Conservation (phyloP, 768 basidiomycete genomes). For the Basidioascus undulatus region DNA sequence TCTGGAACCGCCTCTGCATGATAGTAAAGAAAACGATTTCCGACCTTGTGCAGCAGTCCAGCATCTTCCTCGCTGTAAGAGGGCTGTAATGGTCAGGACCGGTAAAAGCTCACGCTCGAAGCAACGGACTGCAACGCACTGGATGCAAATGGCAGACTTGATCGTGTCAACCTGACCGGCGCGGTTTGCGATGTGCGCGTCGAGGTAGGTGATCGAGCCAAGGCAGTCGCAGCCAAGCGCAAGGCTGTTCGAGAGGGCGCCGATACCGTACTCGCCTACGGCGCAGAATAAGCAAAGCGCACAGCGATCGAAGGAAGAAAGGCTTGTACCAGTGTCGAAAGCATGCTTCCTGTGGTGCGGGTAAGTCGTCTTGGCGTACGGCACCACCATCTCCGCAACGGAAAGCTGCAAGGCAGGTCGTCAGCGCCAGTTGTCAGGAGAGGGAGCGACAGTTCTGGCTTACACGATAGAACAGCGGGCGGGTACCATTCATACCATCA, state of each 20-base stretch:
- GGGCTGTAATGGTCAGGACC: too few relatives aligned
- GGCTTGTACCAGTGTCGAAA: slow-evolving; percentile 57
- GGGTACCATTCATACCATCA: too few relatives aligned
- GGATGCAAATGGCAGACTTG: slow-evolving; percentile 77
- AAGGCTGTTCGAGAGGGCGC: slow-evolving; percentile 73
- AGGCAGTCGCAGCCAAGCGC: slow-evolving; percentile 65
- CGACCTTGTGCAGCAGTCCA: slow-evolving; percentile 21
- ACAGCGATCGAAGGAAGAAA: too few relatives aligned
- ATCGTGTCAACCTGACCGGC: slow-evolving; percentile 48
- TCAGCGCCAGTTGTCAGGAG: too few relatives aligned
- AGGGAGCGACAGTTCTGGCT: too few relatives aligned
- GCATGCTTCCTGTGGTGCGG: slow-evolving; percentile 77
- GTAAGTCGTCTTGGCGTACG: slow-evolving; percentile 56
- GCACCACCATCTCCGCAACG: slow-evolving; percentile 78
- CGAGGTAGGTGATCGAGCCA: too few relatives aligned
- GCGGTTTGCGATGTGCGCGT: slow-evolving; percentile 40
- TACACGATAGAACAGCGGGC: slow-evolving; percentile 70
- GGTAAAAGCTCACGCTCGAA: too few relatives aligned
- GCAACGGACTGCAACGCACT: too few relatives aligned
- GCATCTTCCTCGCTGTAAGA: slow-evolving; percentile 77
- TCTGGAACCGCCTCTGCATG: neutral
- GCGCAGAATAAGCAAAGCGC: too few relatives aligned
- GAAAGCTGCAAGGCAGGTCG: too few relatives aligned
- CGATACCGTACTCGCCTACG: slow-evolving; percentile 90
- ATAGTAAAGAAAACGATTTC: neutral